Evolutionary conservation across 2,329 filamentous ascomycete genomes (phyloP).

Genomic region (Fusarium subglutinans): DNA sequence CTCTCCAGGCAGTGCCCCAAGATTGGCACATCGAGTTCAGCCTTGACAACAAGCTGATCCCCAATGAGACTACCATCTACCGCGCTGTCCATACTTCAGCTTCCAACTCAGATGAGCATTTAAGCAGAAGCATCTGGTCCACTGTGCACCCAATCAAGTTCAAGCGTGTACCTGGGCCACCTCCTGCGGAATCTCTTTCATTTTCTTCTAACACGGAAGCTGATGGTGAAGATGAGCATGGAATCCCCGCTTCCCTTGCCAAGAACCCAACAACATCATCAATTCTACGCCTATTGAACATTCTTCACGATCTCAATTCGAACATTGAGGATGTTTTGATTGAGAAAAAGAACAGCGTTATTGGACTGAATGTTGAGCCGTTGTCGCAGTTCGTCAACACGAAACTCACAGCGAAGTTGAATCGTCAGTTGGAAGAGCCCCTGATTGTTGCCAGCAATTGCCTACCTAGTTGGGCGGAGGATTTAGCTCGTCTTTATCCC

Average conservation of each 20-base stretch:
- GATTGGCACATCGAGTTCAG: slow-evolving; percentile 99
- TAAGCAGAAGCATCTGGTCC: slow-evolving; percentile 86
- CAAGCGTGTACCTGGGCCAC: slow-evolving; percentile 83
- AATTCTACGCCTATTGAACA: slow-evolving; percentile 87
- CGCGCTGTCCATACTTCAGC: slow-evolving; percentile 81
- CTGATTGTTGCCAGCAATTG: slow-evolving; percentile 97
- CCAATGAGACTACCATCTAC: slow-evolving; percentile 95
- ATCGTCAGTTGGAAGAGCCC: slow-evolving; percentile 95
- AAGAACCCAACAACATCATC: slow-evolving; percentile 86
- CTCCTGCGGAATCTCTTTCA: slow-evolving; percentile 75
- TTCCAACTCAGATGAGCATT: slow-evolving; percentile 66
- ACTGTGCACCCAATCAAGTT: slow-evolving; percentile 92
- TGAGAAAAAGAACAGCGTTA: slow-evolving; percentile 72
- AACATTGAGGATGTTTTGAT: slow-evolving; percentile 91
- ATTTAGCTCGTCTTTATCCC: slow-evolving; percentile 90
- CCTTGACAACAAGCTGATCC: slow-evolving; percentile 82
- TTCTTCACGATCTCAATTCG: slow-evolving; percentile 90
- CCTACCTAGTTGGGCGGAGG: slow-evolving; percentile 94
- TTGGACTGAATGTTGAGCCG: slow-evolving; percentile 81
- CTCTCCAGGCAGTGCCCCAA: slow-evolving; percentile 80
- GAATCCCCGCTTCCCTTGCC: slow-evolving; percentile 80
- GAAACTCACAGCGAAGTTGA: slow-evolving; percentile 96
- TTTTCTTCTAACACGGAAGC: slow-evolving; percentile 61
- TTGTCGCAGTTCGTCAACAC: slow-evolving; percentile 97
- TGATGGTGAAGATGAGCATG: slow-evolving; percentile 63